Conservation (phyloP, 2,329 filamentous ascomycete genomes). For the Colletotrichum sp. region DNA sequence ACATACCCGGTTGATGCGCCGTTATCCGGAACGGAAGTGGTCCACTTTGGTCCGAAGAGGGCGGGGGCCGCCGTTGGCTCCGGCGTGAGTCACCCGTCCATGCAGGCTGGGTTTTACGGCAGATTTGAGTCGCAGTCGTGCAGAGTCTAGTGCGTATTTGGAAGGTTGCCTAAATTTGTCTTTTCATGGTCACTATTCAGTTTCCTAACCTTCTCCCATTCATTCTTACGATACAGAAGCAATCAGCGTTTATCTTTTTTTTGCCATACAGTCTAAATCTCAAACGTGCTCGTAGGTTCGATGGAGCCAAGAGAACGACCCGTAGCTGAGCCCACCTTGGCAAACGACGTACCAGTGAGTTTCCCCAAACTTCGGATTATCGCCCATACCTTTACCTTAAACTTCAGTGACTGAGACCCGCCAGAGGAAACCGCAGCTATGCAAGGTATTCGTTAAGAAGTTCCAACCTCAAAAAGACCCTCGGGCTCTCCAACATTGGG, state of each 20-base stretch:
- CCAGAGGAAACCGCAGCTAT: neutral
- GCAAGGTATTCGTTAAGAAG: neutral
- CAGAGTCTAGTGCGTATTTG: neutral
- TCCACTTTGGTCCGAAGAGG: neutral
- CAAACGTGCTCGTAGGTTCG: neutral
- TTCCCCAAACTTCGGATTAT: fast-evolving
- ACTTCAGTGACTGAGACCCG: neutral
- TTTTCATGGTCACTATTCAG: neutral
- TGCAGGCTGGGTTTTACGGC: neutral
- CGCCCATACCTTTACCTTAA: neutral
- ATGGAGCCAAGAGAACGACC: neutral
- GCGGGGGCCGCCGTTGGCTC: neutral
- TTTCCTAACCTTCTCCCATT: neutral
- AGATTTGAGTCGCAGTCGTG: neutral
- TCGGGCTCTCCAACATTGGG: neutral
- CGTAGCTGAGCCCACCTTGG: neutral
- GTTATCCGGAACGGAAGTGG: neutral
- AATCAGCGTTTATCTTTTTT: neutral
- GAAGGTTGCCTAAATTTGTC: neutral
- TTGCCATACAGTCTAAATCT: neutral
- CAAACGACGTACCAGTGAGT: neutral
- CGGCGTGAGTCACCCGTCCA: neutral
- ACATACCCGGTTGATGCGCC: neutral
- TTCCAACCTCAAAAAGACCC: neutral
- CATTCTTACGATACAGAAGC: neutral